Conservation (phyloP, 2,329 filamentous ascomycete genomes). For the Calonectria crousiana region DNA sequence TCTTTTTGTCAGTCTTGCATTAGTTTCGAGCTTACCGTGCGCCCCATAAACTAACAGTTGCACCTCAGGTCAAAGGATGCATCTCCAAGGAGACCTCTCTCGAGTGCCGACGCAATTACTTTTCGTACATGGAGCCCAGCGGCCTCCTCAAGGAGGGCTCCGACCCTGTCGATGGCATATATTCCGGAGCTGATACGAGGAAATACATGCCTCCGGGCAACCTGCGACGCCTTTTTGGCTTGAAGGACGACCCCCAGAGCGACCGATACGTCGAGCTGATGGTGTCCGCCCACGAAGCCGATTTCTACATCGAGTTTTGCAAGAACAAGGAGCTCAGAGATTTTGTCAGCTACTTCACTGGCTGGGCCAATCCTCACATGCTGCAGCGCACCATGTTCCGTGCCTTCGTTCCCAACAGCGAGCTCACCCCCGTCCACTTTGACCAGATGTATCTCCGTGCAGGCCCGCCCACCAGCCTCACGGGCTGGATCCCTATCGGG, state of each 20-base stretch:
- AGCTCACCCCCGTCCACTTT: constrained; percentile 22
- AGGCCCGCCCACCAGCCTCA: constrained; percentile 14
- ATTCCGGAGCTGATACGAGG: neutral
- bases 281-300: constrained; percentile 13
- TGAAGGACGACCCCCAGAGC: constrained; percentile 16
- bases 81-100: constrained; percentile 21
- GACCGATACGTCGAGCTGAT: constrained; percentile 15
- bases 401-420: constrained; percentile 11
- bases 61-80: constrained; percentile 8
- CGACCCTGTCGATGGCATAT: constrained; percentile 10
- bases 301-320: constrained; percentile 22
- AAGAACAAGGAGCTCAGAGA: constrained; percentile 10
- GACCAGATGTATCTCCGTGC: constrained; percentile 24
- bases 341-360: constrained; percentile 23
- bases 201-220: constrained; percentile 15
- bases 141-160: constrained; percentile 20
- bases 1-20: constrained; percentile 13
- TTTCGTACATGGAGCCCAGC: constrained; percentile 24
- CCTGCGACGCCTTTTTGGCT: constrained; percentile 15
- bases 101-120: constrained; percentile 22
- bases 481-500: constrained; percentile 18
- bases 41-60: neutral
- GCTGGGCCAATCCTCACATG: constrained; percentile 30
- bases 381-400: constrained; percentile 25
- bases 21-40: neutral